Evolutionary conservation across 371 early-diverging fungal genomes (phyloP), one percentile per base, ranked within the genome.

Genomic region (Mucor sp.): DNA sequence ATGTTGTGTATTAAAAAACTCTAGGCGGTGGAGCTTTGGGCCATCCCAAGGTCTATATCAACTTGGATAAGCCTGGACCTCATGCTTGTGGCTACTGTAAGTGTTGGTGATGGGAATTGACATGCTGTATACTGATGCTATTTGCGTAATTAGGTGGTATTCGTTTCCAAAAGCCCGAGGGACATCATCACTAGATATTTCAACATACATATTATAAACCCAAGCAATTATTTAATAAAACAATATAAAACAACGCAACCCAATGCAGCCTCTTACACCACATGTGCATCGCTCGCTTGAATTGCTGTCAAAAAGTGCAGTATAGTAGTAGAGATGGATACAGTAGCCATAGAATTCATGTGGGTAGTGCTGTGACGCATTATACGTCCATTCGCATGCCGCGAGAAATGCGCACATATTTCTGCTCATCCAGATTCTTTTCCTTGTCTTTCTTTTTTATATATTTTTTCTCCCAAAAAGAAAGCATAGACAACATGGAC

Each of bases 31-130:
- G 96, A 70, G 80, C 95, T 57, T 85, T 97, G 53, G 97, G 97
- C 41, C 97, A 97, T 71, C 97, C 97, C 32, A 93, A 92, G 77
- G 93, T 97, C 33, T 97, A 91, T 80, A 94, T 97, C 76, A 96
- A 96, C 83, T 87, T 97, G 82, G 95, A 88, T 73, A 79, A 86
- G 62, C 83, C 90, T 67, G 88, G 89, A 62, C 71, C 91, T 63
- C 91, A 93, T 70, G 79, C 89, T 58, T 93, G 93, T 72, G 85
- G 88, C 48, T 93, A 93, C 79, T 93, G 94, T 93, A 88, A 74
- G 92, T 47, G 7, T 28, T 25, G 6, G 19, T n/a, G 50, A 25
- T 50, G 9, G 50, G 19, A 50, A 37, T 37, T 37, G 37, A 37
- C 37, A 37, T 37, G 37, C 8, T 33, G 33, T 33, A 33, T 37